Conservation (phyloP, 768 basidiomycete genomes). For the Tulasnella sp. region DNA sequence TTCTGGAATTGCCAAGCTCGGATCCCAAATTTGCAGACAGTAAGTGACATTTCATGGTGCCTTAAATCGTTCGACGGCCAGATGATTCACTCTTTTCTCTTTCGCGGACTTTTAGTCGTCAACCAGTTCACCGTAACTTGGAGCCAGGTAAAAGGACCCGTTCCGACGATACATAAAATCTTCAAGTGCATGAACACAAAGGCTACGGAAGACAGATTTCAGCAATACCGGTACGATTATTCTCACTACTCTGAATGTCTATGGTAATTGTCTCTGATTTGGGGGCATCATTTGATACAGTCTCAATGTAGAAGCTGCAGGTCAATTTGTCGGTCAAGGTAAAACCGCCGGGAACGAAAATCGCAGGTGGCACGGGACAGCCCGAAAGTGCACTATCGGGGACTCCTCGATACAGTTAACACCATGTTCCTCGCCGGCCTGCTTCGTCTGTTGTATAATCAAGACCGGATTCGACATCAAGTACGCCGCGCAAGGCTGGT, state of each 20-base stretch:
- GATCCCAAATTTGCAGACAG: constrained; percentile 9
- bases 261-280: neutral
- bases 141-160: neutral
- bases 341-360: constrained; percentile 7
- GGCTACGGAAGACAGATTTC: neutral
- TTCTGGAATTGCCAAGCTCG: neutral
- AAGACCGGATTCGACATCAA: neutral
- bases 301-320: neutral
- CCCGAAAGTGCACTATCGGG: neutral
- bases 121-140: neutral
- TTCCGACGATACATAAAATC: neutral
- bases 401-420: neutral
- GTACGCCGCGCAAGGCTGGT: constrained; percentile 5
- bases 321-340: neutral
- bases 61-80: neutral
- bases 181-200: constrained; percentile 5
- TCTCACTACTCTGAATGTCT: neutral
- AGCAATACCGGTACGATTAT: neutral
- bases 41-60: neutral
- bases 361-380: constrained; percentile 8
- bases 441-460: constrained; percentile 3
- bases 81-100: neutral
- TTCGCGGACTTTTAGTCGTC: neutral
- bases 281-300: neutral
- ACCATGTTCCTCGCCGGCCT: neutral